Percentiles rank a stretch among this genome's conserved stretches.
Evolutionary conservation across 2,329 filamentous ascomycete species (phyloP).

Genomic region (Fusarium zealandicum): DNA sequence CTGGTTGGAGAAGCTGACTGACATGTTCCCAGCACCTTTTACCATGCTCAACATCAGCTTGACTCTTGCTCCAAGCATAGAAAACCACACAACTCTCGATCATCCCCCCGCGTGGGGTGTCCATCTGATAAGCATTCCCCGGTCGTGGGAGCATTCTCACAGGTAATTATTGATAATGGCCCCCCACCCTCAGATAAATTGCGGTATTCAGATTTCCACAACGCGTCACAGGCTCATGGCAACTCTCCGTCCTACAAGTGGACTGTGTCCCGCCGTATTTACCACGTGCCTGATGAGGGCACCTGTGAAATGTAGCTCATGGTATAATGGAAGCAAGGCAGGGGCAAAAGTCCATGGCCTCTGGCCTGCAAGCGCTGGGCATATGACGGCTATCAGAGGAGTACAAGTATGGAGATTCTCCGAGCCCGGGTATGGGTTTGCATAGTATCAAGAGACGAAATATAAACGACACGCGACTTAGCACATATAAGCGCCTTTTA

Average conservation of each 20-base stretch:
- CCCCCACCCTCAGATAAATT: constrained; percentile 27
- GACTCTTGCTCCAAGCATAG: not conserved
- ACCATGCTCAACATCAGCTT: no score
- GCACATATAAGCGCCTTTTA: no score
- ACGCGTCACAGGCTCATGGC: no score
- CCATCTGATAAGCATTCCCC: constrained; percentile 4
- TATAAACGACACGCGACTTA: no score
- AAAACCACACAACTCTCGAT: not conserved
- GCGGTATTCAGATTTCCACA: no score
- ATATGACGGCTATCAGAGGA: constrained; percentile 65
- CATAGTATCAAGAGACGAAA: constrained; percentile 67
- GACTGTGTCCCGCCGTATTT: not conserved
- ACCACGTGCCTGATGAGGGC: constrained; percentile 1
- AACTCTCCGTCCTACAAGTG: not conserved
- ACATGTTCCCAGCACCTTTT: not conserved
- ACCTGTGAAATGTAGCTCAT: constrained; percentile 73
- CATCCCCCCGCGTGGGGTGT: not conserved
- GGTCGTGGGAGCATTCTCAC: not conserved
- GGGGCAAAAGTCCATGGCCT: constrained; percentile 71
- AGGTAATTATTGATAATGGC: constrained; percentile 26
- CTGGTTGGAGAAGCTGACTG: no score
- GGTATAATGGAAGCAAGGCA: constrained; percentile 73
- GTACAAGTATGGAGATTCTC: constrained; percentile 54
- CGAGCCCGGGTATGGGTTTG: constrained; percentile 63
- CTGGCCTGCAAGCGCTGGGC: constrained; percentile 73